phyloP scores from a whole-genome alignment of 1,139 yeast species.

The Tardiomyces digboiensis region DNA sequence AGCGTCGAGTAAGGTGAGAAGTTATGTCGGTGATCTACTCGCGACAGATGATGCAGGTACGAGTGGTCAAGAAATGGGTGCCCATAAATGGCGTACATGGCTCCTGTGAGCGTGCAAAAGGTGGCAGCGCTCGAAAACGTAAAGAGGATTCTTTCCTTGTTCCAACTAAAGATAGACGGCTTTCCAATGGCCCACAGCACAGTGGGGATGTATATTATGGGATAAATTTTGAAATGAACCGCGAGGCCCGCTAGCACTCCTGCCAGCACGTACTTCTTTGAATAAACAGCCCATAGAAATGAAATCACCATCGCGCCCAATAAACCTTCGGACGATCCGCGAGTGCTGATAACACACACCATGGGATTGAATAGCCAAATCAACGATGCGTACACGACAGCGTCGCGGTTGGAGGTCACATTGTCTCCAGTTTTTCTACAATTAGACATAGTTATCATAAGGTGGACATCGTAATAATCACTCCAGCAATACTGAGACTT shows the following conservation, averaged over 20 bases:
- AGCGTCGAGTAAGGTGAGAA: constrained; percentile 80
- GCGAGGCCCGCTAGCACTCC: constrained; percentile 67
- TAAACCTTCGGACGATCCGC: constrained; percentile 92
- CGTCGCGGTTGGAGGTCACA: constrained; percentile 24
- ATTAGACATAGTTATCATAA: not conserved
- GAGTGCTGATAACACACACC: constrained; percentile 87
- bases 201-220: constrained; percentile 70
- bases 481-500: too few relatives aligned
- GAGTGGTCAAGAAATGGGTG: constrained; percentile 69
- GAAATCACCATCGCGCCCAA: constrained; percentile 69
- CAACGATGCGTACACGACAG: constrained; percentile 35
- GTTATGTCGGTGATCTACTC: constrained; percentile 92
- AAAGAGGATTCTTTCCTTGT: constrained; percentile 35
- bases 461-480: too few relatives aligned
- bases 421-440: not conserved
- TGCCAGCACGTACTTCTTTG: constrained; percentile 33
- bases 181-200: constrained; percentile 30
- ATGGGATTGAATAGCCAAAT: constrained; percentile 92
- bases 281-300: constrained; percentile 40
- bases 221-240: constrained; percentile 87
- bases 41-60: constrained; percentile 69
- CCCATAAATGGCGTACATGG: constrained; percentile 66
- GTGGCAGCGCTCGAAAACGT: constrained; percentile 33
- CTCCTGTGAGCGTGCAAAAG: constrained; percentile 36
- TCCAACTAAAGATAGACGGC: constrained; percentile 8